A percentile compares a stretch with the other conserved stretches of the same genome.
Conservation (phyloP, 2,329 filamentous ascomycete genomes). For the Lasiodiplodia hormozganensis region DNA sequence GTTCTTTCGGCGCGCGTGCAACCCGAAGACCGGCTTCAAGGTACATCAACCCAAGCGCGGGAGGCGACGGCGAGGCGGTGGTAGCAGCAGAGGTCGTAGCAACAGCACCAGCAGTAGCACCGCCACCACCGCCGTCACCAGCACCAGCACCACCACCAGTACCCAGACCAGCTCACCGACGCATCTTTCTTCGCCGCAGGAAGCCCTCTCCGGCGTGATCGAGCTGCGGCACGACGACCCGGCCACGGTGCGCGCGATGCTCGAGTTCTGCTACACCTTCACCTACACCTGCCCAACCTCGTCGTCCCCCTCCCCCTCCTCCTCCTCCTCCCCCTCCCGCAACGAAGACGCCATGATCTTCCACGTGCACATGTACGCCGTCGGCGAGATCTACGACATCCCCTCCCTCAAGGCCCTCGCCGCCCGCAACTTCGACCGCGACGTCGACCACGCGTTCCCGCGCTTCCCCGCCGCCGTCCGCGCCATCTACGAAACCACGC, state of each 20-base stretch:
- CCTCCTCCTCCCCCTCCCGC: not conserved
- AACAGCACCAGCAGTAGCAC: not conserved
- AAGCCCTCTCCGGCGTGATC: constrained; percentile 23
- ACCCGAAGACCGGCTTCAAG: constrained; percentile 25
- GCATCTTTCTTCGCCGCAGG: constrained; percentile 14
- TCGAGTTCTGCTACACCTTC: constrained; percentile 27
- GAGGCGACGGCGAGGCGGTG: not conserved
- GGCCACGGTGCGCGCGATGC: constrained; percentile 18
- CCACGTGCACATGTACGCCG: constrained; percentile 28
- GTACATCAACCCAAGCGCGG: constrained; percentile 16
- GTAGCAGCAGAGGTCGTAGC: not conserved
- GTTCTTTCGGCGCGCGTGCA: constrained; percentile 22
- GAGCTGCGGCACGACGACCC: constrained; percentile 23
- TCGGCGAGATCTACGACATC: constrained; percentile 25
- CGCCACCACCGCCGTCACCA: not conserved
- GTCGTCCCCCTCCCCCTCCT: not conserved
- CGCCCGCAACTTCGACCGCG: constrained; percentile 13
- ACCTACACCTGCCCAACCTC: not conserved
- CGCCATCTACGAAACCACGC: constrained; percentile 49
- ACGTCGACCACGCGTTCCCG: constrained; percentile 8
- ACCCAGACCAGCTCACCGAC: constrained; percentile 15
- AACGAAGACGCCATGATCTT: constrained; percentile 21
- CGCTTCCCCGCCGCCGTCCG: constrained; percentile 46
- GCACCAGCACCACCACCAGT: not conserved
- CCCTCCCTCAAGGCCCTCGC: constrained; percentile 16